Base-by-base conservation (phyloP, 305 asterid genomes). In the Rubia peregrina region DNA sequence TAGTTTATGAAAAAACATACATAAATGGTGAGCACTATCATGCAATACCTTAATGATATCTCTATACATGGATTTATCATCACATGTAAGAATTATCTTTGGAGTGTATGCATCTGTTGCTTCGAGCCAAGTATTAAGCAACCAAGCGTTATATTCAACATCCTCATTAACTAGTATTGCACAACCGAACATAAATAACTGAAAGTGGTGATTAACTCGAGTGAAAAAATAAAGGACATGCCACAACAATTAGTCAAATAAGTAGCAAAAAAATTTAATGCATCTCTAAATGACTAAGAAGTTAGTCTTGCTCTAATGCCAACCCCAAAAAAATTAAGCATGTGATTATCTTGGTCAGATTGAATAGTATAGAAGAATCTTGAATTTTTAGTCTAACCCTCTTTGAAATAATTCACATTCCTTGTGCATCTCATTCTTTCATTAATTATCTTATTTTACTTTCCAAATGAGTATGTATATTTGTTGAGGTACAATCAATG, bases 171-270 rank as follows among this genome's bases (percentile, higher is more conserved):
- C 10, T 17, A 56, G 61, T 17, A 56, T 17, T 6, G 69, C 70
- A 42, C 56, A 65, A 42, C 70, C 70, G 43, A 65, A 65, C 19
- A 65, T 19, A 44, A 49, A 22, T 12, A 24, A 68, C 42, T 22
- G 71, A 36, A 12, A 26, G 16, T 68, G 62, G 24, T 68, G 60
- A 49, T 68, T 68, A 1, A 68, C 71, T 68, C 61, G 24, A 26
- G 12, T 46, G 9, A 68, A 68, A 19, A 14, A 30, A 68, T 16
- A 21, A 49, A 48, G 51, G 24, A 46, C 8, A 13, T n/a, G 26
- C n/a, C 11, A 14, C n/a, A n/a, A n/a, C n/a, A n/a, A n/a, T n/a
- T n/a, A n/a, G n/a, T n/a, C n/a, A n/a, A n/a, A n/a, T n/a, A 46
- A 68, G 61, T 56, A 56, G 61, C 61, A 56, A 17, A 22, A 56